Percentiles rank a stretch among this genome's conserved stretches.
These are phyloP conservation scores for Apostasia shenzhenica DNA, from an alignment of 106 monocot genomes.

Conservation along the genomic window DNA sequence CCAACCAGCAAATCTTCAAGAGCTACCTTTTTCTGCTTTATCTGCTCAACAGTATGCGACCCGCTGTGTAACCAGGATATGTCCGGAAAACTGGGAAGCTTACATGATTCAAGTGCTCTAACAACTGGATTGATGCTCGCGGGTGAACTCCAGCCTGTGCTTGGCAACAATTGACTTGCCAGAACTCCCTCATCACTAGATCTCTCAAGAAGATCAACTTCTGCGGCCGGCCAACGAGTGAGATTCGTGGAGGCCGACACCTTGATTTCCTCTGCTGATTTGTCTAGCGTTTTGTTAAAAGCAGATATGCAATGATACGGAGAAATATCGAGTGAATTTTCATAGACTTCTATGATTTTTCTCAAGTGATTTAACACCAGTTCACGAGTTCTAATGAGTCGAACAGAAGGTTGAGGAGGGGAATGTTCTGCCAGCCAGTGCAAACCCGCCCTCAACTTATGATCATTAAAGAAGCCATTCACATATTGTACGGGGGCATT, in stretches of 20 bases:
- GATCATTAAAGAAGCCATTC: constrained; percentile 58
- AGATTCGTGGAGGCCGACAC: constrained; percentile 42
- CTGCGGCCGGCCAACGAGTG: constrained; percentile 75
- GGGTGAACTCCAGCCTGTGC: constrained; percentile 44
- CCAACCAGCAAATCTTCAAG: constrained; percentile 43
- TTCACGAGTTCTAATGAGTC: constrained; percentile 40
- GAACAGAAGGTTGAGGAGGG: constrained; percentile 42
- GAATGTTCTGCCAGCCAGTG: constrained; percentile 69
- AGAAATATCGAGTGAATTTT: constrained; percentile 23
- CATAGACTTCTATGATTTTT: constrained; percentile 19
- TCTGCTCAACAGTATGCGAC: constrained; percentile 17
- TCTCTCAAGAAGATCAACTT: constrained; percentile 46
- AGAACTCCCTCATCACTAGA: constrained; percentile 25
- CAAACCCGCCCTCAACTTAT: constrained; percentile 51
- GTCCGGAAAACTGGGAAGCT: constrained; percentile 46
- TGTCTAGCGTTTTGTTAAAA: constrained; percentile 63
- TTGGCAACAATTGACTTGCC: constrained; percentile 39
- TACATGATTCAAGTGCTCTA: constrained; percentile 40
- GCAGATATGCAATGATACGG: constrained; percentile 52
- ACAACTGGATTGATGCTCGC: constrained; percentile 33
- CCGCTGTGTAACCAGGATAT: constrained; percentile 50
- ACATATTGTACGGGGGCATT: neutral
- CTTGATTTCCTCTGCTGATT: constrained; percentile 35
- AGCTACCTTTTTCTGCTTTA: constrained; percentile 34
- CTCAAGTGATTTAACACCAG: constrained; percentile 38